Evolutionary conservation across 805 yeast species (phyloP).

Genomic region (Brettanomyces custersianus): DNA sequence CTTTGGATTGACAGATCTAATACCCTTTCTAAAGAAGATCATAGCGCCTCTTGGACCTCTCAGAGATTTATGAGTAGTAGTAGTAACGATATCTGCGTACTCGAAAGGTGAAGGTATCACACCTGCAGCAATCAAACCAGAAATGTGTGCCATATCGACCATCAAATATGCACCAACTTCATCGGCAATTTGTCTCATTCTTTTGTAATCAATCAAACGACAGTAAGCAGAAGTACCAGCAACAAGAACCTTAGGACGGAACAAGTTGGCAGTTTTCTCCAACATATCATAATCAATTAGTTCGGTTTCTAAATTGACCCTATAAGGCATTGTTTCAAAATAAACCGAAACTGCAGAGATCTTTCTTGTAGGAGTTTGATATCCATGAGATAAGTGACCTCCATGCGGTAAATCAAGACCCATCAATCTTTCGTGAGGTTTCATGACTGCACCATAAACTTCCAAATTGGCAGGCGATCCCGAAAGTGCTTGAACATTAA

Average conservation of each 20-base stretch:
- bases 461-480: slow-evolving; percentile 98
- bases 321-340: slow-evolving; percentile 97
- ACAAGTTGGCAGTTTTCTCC: slow-evolving; percentile 82
- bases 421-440: slow-evolving; percentile 95
- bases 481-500: slow-evolving; percentile 90
- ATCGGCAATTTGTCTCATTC: slow-evolving; percentile 95
- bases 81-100: slow-evolving; percentile 94
- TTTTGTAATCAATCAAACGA: slow-evolving; percentile 90
- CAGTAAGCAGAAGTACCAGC: slow-evolving; percentile 99
- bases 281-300: slow-evolving; percentile 92
- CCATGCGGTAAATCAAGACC: slow-evolving; percentile 98
- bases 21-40: slow-evolving; percentile 97
- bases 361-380: slow-evolving; percentile 88
- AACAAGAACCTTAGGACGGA: slow-evolving; percentile 92
- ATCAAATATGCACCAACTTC: slow-evolving; percentile 94
- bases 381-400: slow-evolving; percentile 97
- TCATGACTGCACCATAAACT: slow-evolving; percentile 91
- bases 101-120: slow-evolving; percentile 95
- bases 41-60: slow-evolving; percentile 99
- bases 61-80: slow-evolving; percentile 96
- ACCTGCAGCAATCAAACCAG: slow-evolving; percentile 92
- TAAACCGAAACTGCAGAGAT: slow-evolving; percentile 94
- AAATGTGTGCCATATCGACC: slow-evolving; percentile 97
- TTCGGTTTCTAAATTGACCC: slow-evolving; percentile 87
- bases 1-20: slow-evolving; percentile 76